Percentiles rank a stretch among this genome's conserved stretches.
These are phyloP conservation scores for Hypoxylon sp. DNA, from an alignment of 2,329 filamentous ascomycete species.

Conservation along the genomic window DNA sequence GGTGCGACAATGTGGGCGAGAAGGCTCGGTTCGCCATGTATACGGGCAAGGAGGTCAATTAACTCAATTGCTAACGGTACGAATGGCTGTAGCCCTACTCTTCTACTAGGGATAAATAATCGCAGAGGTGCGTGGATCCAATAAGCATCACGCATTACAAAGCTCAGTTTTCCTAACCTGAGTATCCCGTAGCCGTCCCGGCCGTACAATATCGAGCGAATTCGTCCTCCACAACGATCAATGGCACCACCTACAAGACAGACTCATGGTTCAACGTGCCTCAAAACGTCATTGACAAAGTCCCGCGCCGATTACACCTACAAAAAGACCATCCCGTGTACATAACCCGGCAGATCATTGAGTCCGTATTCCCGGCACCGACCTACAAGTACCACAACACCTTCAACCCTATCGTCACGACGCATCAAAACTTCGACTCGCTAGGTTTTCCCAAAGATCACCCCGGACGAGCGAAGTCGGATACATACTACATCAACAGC, in stretches of 20 bases:
- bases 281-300: constrained; percentile 78
- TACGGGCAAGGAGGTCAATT: constrained; percentile 38
- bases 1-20: constrained; percentile 50
- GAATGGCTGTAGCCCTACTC: constrained; percentile 24
- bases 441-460: constrained; percentile 91
- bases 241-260: constrained; percentile 73
- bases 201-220: constrained; percentile 44
- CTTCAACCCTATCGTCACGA: constrained; percentile 86
- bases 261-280: constrained; percentile 92
- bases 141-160: constrained; percentile 20
- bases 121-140: constrained; percentile 50
- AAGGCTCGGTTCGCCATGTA: constrained; percentile 45
- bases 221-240: constrained; percentile 66
- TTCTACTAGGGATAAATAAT: constrained; percentile 37
- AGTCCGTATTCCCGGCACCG: constrained; percentile 84
- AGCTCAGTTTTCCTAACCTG: constrained; percentile 41
- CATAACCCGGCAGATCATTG: constrained; percentile 92
- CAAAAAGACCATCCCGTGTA: constrained; percentile 89
- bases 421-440: constrained; percentile 95
- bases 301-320: constrained; percentile 87
- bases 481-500: constrained; percentile 96
- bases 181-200: constrained; percentile 24
- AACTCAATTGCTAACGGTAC: constrained; percentile 26
- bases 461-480: constrained; percentile 86
- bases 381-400: constrained; percentile 83